Conservation (phyloP, 176 grass and related monocot species). For the Ananas comosus region DNA sequence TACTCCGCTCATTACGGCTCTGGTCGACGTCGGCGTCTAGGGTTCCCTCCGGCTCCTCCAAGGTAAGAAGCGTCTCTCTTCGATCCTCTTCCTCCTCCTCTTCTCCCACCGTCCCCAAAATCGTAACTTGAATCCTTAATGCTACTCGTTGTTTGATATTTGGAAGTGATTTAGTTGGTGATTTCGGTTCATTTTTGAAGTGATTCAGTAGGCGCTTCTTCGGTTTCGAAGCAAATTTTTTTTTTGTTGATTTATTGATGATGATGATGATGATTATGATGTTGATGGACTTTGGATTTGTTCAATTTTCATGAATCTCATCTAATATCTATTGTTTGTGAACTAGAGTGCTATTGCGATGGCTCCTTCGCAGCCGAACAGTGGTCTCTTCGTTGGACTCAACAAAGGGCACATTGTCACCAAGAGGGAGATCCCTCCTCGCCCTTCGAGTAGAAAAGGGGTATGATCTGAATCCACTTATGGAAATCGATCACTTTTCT, state of each 20-base stretch:
- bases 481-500: too few species aligned
- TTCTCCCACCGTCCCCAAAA: background rate
- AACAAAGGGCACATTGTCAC: constrained; percentile 36
- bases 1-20: background rate
- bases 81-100: background rate
- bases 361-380: constrained; percentile 27
- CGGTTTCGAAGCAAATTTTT: background rate
- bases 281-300: background rate
- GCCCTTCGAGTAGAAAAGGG: constrained; percentile 26
- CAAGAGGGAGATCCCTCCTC: constrained; percentile 26
- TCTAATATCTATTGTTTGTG: background rate
- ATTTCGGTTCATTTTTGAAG: too few species aligned
- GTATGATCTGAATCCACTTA: background rate
- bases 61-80: background rate
- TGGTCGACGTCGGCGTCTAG: background rate
- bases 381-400: constrained; percentile 30
- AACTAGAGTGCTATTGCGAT: constrained; percentile 2
- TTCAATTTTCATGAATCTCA: too few species aligned
- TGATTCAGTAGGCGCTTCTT: background rate
- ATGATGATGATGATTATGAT: too few species aligned
- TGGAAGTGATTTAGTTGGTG: too few species aligned
- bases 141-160: too few species aligned
- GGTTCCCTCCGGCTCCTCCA: background rate
- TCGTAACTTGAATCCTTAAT: too few species aligned
- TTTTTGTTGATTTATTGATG: background rate